Evolutionary conservation across 2,329 filamentous ascomycete genomes (phyloP).

Genomic region (Fusarium foetens): DNA sequence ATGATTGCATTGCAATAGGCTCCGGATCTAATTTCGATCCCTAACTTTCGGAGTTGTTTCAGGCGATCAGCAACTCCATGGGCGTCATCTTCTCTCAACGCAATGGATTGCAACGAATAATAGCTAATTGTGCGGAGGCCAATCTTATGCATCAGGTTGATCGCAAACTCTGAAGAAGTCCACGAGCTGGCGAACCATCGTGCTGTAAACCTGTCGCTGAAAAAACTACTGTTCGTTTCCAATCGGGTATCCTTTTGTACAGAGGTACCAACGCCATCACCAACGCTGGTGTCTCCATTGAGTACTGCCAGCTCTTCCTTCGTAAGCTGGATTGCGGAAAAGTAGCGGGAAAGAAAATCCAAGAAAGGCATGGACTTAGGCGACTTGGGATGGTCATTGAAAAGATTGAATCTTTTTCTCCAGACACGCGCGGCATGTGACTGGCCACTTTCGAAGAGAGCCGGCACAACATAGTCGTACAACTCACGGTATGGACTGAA

Average conservation of each 20-base stretch:
- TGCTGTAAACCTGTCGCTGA: constrained; percentile 71
- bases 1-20: constrained; percentile 74
- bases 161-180: constrained; percentile 76
- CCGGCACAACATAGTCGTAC: constrained; percentile 64
- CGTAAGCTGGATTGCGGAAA: constrained; percentile 52
- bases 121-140: constrained; percentile 79
- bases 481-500: constrained; percentile 55
- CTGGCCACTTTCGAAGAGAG: constrained; percentile 59
- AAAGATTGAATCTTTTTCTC: constrained; percentile 55
- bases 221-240: constrained; percentile 32
- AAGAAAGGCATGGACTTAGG: constrained; percentile 59
- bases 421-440: constrained; percentile 58
- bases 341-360: constrained; percentile 59
- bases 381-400: constrained; percentile 55
- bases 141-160: constrained; percentile 75
- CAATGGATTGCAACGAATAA: constrained; percentile 80
- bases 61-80: constrained; percentile 69
- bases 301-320: constrained; percentile 49
- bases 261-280: background rate
- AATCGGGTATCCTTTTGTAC: background rate
- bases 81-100: constrained; percentile 68
- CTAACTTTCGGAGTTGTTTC: constrained; percentile 66
- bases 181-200: constrained; percentile 80
- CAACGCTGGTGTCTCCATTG: background rate
- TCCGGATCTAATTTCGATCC: constrained; percentile 70